Evolutionary conservation across 345 rosid species (phyloP).

Genomic region (Syzygium oleosum): DNA sequence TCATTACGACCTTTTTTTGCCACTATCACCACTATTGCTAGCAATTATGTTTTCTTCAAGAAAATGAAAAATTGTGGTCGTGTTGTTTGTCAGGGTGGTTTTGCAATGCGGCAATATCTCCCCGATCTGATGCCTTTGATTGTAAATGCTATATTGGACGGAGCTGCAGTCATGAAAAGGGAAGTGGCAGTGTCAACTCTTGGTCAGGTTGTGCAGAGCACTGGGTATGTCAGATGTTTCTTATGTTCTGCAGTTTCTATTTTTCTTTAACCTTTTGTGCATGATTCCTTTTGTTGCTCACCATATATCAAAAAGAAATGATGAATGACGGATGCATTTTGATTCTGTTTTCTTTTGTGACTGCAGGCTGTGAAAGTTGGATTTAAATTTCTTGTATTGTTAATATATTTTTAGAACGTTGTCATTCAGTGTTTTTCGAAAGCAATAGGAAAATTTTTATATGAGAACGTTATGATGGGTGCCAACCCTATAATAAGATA

Average conservation of each 20-base stretch:
- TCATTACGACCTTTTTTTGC: neutral
- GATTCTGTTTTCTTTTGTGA: neutral
- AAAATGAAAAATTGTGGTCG: neutral
- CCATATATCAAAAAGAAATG: neutral
- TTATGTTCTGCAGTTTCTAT: neutral
- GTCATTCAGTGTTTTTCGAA: neutral
- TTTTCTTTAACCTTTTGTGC: neutral
- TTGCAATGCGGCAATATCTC: conserved; percentile 84
- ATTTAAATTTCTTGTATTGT: neutral
- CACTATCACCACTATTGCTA: neutral
- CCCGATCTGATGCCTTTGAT: conserved; percentile 93
- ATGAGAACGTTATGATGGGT: neutral
- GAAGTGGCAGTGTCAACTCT: conserved; percentile 98
- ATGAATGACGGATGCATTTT: neutral
- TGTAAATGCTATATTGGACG: conserved; percentile 93
- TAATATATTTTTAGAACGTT: neutral
- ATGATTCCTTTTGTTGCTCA: neutral
- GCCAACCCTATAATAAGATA: no score
- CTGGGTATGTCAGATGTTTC: conserved; percentile 51
- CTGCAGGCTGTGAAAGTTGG: neutral
- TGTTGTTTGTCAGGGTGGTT: conserved; percentile 71
- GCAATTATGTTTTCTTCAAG: neutral
- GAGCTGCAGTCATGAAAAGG: conserved; percentile 85
- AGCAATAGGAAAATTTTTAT: neutral
- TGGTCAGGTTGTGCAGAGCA: conserved; percentile 96